Evolutionary conservation across 2,329 filamentous ascomycete species (phyloP).

Genomic region (Cladosporium sp.): DNA sequence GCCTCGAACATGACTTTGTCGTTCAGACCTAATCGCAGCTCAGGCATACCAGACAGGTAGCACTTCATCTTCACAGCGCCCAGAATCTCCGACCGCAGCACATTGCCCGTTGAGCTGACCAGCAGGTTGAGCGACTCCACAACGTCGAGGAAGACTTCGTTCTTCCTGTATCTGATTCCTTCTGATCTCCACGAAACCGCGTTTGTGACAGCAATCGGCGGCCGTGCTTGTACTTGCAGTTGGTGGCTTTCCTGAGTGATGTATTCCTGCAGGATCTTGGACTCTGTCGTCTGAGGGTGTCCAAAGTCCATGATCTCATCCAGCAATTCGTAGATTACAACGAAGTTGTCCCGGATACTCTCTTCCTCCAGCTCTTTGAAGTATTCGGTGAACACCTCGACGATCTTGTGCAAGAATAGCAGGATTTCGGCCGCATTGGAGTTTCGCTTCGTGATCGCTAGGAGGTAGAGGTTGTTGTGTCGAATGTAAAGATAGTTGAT

Average conservation of each 20-base stretch:
- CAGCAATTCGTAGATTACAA: constrained; percentile 96
- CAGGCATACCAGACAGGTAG: constrained; percentile 96
- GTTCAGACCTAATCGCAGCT: constrained; percentile 87
- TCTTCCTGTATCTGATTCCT: constrained; percentile 97
- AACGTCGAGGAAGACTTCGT: constrained; percentile 97
- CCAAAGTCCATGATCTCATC: constrained; percentile 99
- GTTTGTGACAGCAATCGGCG: constrained; percentile 96
- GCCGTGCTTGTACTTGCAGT: constrained; percentile 89
- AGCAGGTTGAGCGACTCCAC: constrained; percentile 94
- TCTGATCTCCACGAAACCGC: constrained; percentile 97
- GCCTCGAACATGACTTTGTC: constrained; percentile 99
- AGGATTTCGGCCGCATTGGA: constrained; percentile 98
- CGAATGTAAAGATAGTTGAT: constrained; percentile 99
- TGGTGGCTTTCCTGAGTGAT: constrained; percentile 99
- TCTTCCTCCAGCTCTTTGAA: constrained; percentile 99
- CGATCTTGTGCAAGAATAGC: constrained; percentile 94
- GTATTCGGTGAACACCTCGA: constrained; percentile 99
- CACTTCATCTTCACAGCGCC: constrained; percentile 99
- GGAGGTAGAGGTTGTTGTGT: constrained; percentile 97
- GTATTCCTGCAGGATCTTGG: constrained; percentile 92
- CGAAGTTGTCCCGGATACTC: constrained; percentile 98
- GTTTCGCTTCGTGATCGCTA: constrained; percentile 96
- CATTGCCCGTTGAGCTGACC: constrained; percentile 89
- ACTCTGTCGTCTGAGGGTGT: constrained; percentile 96
- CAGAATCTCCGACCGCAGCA: constrained; percentile 90